Percentiles rank a stretch among this genome's conserved stretches.
Evolutionary conservation across 352 stramenopile species (phyloP).

Genomic region (Elongisporangium senticosum): DNA sequence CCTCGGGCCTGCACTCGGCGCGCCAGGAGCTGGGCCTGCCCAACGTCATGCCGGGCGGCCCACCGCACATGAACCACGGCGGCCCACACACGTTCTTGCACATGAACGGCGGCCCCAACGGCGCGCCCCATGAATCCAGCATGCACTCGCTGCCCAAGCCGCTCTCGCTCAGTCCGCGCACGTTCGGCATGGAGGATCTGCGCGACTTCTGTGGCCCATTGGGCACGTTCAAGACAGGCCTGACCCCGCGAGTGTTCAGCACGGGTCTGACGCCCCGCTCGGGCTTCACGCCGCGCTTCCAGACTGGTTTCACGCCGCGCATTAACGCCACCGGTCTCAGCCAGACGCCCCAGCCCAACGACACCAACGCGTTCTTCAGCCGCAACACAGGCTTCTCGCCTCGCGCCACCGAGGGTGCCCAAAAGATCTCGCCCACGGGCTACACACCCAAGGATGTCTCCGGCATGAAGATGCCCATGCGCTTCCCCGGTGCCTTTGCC

Average conservation of each 20-base stretch:
- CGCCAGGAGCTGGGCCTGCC: constrained; percentile 65
- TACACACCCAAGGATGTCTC: constrained; percentile 77
- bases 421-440: constrained; percentile 75
- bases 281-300: constrained; percentile 77
- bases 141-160: constrained; percentile 47
- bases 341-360: constrained; percentile 23
- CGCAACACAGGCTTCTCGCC: constrained; percentile 53
- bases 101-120: constrained; percentile 11
- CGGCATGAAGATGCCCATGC: constrained; percentile 68
- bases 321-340: constrained; percentile 51
- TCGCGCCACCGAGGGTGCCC: constrained; percentile 26
- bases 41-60: constrained; percentile 21
- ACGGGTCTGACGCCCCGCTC: constrained; percentile 75
- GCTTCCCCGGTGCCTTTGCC: constrained; percentile 53
- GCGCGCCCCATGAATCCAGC: constrained; percentile 8
- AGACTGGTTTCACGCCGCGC: constrained; percentile 70
- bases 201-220: constrained; percentile 77
- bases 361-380: constrained; percentile 42
- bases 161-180: constrained; percentile 69
- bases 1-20: constrained; percentile 62
- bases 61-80: constrained; percentile 15
- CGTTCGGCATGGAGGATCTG: constrained; percentile 82
- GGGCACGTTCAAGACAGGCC: constrained; percentile 76
- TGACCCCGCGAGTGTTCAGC: constrained; percentile 77
- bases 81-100: constrained; percentile 31